Conservation (phyloP, 106 monocot species). For the Vanilla planifolia region DNA sequence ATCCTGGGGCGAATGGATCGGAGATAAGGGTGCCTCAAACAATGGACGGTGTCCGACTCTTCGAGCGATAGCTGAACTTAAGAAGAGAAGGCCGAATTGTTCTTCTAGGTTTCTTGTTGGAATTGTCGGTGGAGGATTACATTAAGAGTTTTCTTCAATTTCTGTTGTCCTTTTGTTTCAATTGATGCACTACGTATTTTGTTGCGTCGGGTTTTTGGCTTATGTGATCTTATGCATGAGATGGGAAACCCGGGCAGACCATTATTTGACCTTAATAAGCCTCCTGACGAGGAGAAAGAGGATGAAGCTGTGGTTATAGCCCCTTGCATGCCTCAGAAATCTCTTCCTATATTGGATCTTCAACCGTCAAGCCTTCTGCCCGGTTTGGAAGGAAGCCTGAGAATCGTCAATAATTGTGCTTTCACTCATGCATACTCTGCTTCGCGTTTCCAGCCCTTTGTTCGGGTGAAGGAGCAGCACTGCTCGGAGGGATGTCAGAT, state of each 20-base stretch:
- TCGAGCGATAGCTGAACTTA: too few species aligned
- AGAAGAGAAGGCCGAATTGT: too few species aligned
- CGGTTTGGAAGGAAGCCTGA: slow-evolving; percentile 23
- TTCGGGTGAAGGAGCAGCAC: slow-evolving; percentile 43
- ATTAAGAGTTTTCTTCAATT: too few species aligned
- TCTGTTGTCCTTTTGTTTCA: too few species aligned
- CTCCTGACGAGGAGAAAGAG: slow-evolving; percentile 66
- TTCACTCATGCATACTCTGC: slow-evolving; percentile 64
- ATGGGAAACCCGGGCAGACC: slow-evolving; percentile 66
- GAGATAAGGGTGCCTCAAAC: too few species aligned
- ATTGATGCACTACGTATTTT: too few species aligned
- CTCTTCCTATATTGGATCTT: slow-evolving; percentile 32
- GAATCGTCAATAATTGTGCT: slow-evolving; percentile 55
- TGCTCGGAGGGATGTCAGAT: slow-evolving; percentile 12
- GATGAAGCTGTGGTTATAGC: slow-evolving; percentile 17
- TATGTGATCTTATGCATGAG: slow-evolving; percentile 75
- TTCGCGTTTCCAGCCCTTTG: slow-evolving; percentile 90
- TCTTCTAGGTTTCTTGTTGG: too few species aligned
- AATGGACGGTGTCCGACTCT: too few species aligned
- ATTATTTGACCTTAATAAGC: slow-evolving; percentile 95
- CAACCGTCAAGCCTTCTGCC: slow-evolving; percentile 27
- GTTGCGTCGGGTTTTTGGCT: too few species aligned
- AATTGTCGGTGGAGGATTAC: too few species aligned
- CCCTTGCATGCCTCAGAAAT: slow-evolving; percentile 40
- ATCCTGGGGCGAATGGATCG: too few species aligned